Percentiles rank a stretch among this genome's conserved stretches.
Conservation (phyloP, 1,284 basidiomycete species). For the Cystobasidium slooffiae region DNA sequence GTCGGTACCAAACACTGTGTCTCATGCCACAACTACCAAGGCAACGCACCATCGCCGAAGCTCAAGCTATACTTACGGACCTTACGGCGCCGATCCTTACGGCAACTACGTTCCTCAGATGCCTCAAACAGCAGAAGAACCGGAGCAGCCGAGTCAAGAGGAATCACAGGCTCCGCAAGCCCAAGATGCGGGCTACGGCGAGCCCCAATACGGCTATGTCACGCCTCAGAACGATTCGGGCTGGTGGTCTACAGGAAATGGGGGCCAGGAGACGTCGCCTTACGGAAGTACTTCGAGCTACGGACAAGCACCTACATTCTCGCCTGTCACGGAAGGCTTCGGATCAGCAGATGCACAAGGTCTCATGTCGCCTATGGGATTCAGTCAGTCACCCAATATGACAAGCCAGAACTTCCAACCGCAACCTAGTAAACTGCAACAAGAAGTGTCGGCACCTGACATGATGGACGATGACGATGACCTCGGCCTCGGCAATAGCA, state of each 20-base stretch:
- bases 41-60: constrained; percentile 40
- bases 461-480: constrained; percentile 74
- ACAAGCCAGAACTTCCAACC: constrained; percentile 37
- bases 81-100: constrained; percentile 45
- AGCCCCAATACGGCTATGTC: constrained; percentile 40
- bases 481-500: constrained; percentile 83
- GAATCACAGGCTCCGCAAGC: constrained; percentile 4
- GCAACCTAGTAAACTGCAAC: constrained; percentile 25
- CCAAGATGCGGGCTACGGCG: constrained; percentile 3
- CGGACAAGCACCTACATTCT: constrained; percentile 41
- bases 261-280: constrained; percentile 12
- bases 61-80: constrained; percentile 40
- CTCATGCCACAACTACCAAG: constrained; percentile 5
- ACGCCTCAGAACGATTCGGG: constrained; percentile 41
- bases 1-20: constrained; percentile 38
- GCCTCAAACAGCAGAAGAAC: constrained; percentile 38
- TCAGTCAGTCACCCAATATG: constrained; percentile 43
- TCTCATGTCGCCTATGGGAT: constrained; percentile 53
- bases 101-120: constrained; percentile 34
- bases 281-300: constrained; percentile 27
- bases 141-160: constrained; percentile 7
- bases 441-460: constrained; percentile 22
- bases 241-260: constrained; percentile 40
- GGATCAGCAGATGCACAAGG: constrained; percentile 49
- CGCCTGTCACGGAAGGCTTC: constrained; percentile 38